Conservation (phyloP, 352 stramenopile species). For the Phytophthora podocarpi region DNA sequence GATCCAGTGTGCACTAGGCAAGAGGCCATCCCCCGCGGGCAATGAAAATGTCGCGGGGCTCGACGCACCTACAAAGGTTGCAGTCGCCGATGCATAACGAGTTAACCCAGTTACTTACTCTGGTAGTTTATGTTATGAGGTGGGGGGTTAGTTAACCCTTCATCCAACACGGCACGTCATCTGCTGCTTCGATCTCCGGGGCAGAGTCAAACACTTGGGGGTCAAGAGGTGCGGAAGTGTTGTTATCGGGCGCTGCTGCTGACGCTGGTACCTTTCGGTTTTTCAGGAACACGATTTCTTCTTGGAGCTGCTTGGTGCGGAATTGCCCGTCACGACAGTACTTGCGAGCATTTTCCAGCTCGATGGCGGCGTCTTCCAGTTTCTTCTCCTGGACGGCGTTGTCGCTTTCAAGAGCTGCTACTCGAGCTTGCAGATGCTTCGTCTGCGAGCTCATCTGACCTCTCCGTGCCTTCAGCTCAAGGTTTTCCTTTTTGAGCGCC, state of each 20-base stretch:
- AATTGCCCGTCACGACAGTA: slow-evolving; percentile 64
- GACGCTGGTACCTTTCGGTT: slow-evolving; percentile 43
- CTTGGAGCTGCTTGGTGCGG: slow-evolving; percentile 68
- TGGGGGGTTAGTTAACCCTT: slow-evolving; percentile 38
- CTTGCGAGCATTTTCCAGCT: slow-evolving; percentile 58
- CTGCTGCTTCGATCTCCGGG: slow-evolving; percentile 17
- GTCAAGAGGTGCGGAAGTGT: background rate
- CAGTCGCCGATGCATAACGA: slow-evolving; percentile 16
- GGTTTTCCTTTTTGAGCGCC: slow-evolving; percentile 56
- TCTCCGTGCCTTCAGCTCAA: slow-evolving; percentile 54
- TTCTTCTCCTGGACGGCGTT: slow-evolving; percentile 40
- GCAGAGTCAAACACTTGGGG: background rate
- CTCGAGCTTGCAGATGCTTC: slow-evolving; percentile 56
- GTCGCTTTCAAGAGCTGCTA: slow-evolving; percentile 42
- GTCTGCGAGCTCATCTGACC: slow-evolving; percentile 44
- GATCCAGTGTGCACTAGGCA: slow-evolving; percentile 52
- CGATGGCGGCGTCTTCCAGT: slow-evolving; percentile 41
- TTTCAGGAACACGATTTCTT: slow-evolving; percentile 66
- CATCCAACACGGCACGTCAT: slow-evolving; percentile 50
- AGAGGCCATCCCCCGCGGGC: slow-evolving; percentile 20
- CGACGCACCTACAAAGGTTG: background rate
- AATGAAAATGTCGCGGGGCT: slow-evolving; percentile 9
- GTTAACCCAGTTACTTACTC: slow-evolving; percentile 12
- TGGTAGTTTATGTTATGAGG: background rate
- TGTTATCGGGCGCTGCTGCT: slow-evolving; percentile 2